Evolutionary conservation across 2,329 filamentous ascomycete species (phyloP), one percentile per base, ranked within the genome.

Genomic region (Nigrospora oryzae): DNA sequence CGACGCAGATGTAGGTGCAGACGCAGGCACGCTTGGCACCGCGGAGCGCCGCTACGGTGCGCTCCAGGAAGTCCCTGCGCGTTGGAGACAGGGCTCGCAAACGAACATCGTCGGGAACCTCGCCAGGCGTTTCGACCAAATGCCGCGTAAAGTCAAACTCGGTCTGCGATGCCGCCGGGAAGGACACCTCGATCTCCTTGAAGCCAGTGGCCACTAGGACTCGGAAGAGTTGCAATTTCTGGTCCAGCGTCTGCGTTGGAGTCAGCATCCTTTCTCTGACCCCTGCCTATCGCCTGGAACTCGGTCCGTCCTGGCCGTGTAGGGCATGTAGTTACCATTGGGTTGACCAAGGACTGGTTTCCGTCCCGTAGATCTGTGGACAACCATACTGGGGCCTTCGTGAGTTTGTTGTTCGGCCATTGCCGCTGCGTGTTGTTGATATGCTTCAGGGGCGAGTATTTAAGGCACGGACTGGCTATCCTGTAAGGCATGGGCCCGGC

Each of bases 351-450:
- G 32, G 52, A 45, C 41, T 58, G 56, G 35, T 58, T 58, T 49
- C 81, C 81, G 66, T 85, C 81, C 57, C 81, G 67, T 53, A 85
- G 63, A 59, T 84, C 81, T 34, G 81, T 84, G 35, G 79, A 78
- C 56, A 85, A 72, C 81, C 81, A 85, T 55, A 80, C 69, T 33
- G 81, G 81, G 42, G 80, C 74, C 11, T 42, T 47, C 11, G 16
- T 11, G 38, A 50, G 45, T 40, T 38, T 35, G 16, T 34, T 37
- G 41, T 36, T n/a, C 11, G 43, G 38, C 43, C 41, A 51, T 43
- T 42, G 35, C 16, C 42, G 49, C 33, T 46, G 28, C 13, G 31
- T 23, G 36, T 38, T 38, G 36, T 23, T 7, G 19, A 38, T 17
- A 6, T 13, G 15, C 13, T 38, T n/a, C n/a, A 38, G 19, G 15